phyloP scores from a whole-genome alignment of 2,329 filamentous ascomycete genomes.

The Ceratocystis cacaofunesta region DNA sequence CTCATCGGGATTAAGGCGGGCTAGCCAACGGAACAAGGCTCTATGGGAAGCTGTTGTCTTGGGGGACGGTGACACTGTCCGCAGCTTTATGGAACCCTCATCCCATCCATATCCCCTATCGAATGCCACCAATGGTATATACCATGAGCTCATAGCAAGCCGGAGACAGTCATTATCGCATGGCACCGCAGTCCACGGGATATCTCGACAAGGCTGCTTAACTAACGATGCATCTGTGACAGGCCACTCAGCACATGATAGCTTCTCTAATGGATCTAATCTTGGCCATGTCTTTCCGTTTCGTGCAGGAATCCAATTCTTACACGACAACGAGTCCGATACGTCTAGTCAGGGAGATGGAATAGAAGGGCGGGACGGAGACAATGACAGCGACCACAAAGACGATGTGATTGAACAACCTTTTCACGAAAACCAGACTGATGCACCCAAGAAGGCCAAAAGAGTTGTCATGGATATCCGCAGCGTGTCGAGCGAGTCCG shows the following conservation, averaged over 20 bases:
- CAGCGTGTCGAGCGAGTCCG: conserved; percentile 76
- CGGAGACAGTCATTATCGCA: conserved; percentile 9
- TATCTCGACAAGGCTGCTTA: conserved; percentile 30
- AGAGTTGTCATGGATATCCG: conserved; percentile 80
- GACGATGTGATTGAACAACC: conserved; percentile 22
- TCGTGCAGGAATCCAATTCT: conserved; percentile 22
- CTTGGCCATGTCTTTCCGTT: conserved; percentile 88
- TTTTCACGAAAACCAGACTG: conserved; percentile 15
- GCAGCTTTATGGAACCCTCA: conserved; percentile 59
- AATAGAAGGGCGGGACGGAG: background rate
- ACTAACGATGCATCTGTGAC: conserved; percentile 10
- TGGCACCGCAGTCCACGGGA: conserved; percentile 17
- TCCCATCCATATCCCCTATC: background rate
- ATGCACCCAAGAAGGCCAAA: conserved; percentile 43
- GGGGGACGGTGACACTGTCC: conserved; percentile 63
- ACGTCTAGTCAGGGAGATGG: conserved; percentile 6
- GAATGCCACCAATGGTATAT: conserved; percentile 7
- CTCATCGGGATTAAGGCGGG: conserved; percentile 65
- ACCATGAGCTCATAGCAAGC: conserved; percentile 7
- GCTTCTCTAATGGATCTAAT: conserved; percentile 39
- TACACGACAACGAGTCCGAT: conserved; percentile 25
- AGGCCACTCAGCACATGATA: conserved; percentile 27
- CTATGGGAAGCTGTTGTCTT: conserved; percentile 74
- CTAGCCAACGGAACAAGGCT: conserved; percentile 70
- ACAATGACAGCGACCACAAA: conserved; percentile 26